Percentiles rank a stretch among this genome's conserved stretches.
Conservation (phyloP, 106 monocot species). For the Allium cepa region DNA sequence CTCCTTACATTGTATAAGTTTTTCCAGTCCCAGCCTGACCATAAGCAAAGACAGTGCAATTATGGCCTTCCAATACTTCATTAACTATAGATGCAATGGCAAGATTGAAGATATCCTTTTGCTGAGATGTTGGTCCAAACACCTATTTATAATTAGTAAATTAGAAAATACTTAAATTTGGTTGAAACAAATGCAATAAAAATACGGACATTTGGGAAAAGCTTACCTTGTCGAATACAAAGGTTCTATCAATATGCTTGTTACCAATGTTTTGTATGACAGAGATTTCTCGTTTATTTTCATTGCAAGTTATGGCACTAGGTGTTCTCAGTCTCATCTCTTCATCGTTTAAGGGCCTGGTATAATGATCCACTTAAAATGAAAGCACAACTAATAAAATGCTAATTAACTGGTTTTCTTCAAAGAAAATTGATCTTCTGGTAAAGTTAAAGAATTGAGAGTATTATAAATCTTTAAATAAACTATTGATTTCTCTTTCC, state of each 20-base stretch:
- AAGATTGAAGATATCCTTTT: constrained; percentile 52
- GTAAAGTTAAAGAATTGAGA: too few relatives aligned
- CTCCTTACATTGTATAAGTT: constrained; percentile 54
- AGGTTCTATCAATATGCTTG: constrained; percentile 29
- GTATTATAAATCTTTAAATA: too few relatives aligned
- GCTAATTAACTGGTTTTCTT: not conserved
- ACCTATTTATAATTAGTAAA: constrained; percentile 16
- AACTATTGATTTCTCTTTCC: too few relatives aligned
- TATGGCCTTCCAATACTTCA: constrained; percentile 30
- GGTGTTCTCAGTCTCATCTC: constrained; percentile 38
- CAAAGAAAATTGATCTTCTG: too few relatives aligned
- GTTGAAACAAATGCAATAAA: too few relatives aligned
- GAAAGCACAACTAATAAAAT: not conserved
- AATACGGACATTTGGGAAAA: too few relatives aligned
- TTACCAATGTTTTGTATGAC: constrained; percentile 30
- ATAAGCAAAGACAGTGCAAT: constrained; percentile 19
- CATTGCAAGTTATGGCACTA: constrained; percentile 40
- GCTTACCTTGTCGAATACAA: constrained; percentile 53
- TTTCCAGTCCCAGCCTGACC: constrained; percentile 18
- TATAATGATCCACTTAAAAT: too few relatives aligned
- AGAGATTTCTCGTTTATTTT: constrained; percentile 3
- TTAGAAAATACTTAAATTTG: too few relatives aligned
- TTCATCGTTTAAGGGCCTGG: too few relatives aligned
- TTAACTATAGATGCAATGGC: constrained; percentile 40
- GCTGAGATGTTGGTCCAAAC: constrained; percentile 48